Conservation (phyloP, 176 grass and related monocot genomes). For the Saccharum spontaneum region DNA sequence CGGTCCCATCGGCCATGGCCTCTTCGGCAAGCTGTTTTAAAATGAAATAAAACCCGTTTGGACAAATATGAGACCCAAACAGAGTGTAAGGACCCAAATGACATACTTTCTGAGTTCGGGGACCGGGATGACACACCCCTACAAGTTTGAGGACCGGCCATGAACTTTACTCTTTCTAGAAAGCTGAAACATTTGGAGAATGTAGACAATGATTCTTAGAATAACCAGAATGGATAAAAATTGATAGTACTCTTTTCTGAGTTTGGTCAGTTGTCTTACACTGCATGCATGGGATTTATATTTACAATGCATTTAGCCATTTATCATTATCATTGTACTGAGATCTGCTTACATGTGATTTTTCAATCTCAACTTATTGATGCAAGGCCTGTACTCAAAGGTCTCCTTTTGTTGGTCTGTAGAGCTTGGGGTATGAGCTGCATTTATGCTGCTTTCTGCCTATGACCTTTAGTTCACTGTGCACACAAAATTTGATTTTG, state of each 20-base stretch:
- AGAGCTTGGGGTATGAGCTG: not conserved
- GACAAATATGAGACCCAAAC: too few species aligned
- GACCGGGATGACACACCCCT: too few species aligned
- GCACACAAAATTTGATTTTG: not conserved
- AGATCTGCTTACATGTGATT: conserved; percentile 1
- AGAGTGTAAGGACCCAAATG: too few species aligned
- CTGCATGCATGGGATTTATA: conserved; percentile 6
- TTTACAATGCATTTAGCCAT: not conserved
- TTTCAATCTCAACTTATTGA: not conserved
- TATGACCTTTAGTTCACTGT: not conserved
- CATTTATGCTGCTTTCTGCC: not conserved
- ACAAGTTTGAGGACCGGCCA: too few species aligned
- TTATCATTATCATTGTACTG: too few species aligned
- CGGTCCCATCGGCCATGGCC: too few species aligned
- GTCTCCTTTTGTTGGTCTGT: not conserved
- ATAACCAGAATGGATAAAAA: not conserved
- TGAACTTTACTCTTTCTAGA: not conserved
- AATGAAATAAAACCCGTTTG: too few species aligned
- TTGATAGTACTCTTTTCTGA: not conserved
- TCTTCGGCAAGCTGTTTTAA: too few species aligned
- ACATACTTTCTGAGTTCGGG: too few species aligned
- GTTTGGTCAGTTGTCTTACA: not conserved
- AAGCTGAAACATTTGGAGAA: not conserved
- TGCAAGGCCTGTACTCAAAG: not conserved
- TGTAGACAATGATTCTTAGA: not conserved